phyloP scores from a whole-genome alignment of 495 filamentous ascomycete species.

The Penicillium subrubescens region DNA sequence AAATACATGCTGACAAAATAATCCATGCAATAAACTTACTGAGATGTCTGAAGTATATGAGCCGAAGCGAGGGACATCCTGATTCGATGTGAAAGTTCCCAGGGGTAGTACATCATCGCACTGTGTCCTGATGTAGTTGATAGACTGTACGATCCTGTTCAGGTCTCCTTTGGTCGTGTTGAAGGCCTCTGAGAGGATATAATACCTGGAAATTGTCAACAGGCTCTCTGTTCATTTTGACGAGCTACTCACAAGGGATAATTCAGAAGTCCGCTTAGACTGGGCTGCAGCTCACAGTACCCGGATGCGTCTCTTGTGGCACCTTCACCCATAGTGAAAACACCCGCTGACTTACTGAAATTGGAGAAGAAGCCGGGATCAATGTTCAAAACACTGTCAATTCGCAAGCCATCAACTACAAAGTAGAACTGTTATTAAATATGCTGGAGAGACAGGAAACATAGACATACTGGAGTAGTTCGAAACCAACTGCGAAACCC shows the following conservation, averaged over 20 bases:
- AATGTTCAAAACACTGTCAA: constrained; percentile 72
- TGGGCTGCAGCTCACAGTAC: constrained; percentile 60
- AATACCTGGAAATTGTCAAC: constrained; percentile 65
- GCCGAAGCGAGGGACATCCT: constrained; percentile 64
- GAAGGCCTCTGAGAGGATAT: constrained; percentile 58
- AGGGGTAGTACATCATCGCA: constrained; percentile 60
- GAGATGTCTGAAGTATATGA: constrained; percentile 41
- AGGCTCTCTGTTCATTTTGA: constrained; percentile 29
- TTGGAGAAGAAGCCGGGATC: constrained; percentile 61
- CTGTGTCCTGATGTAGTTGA: constrained; percentile 38
- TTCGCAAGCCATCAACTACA: constrained; percentile 66
- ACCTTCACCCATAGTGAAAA: constrained; percentile 68
- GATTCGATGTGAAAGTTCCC: constrained; percentile 72
- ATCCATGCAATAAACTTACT: constrained; percentile 21
- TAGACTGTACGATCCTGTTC: constrained; percentile 50
- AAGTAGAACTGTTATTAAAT: constrained; percentile 8
- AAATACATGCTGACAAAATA: constrained; percentile 10
- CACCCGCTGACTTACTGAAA: constrained; percentile 60
- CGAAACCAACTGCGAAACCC: constrained; percentile 60
- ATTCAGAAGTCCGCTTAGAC: constrained; percentile 58
- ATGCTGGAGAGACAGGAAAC: constrained; percentile 3
- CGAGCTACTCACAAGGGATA: constrained; percentile 59
- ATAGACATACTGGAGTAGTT: constrained; percentile 54
- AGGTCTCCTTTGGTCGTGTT: constrained; percentile 47
- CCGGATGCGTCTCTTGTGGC: constrained; percentile 57